Percentiles rank a stretch among this genome's conserved stretches.
Evolutionary conservation across 2,329 filamentous ascomycete species (phyloP).

Genomic region (Epichloe uncinata): DNA sequence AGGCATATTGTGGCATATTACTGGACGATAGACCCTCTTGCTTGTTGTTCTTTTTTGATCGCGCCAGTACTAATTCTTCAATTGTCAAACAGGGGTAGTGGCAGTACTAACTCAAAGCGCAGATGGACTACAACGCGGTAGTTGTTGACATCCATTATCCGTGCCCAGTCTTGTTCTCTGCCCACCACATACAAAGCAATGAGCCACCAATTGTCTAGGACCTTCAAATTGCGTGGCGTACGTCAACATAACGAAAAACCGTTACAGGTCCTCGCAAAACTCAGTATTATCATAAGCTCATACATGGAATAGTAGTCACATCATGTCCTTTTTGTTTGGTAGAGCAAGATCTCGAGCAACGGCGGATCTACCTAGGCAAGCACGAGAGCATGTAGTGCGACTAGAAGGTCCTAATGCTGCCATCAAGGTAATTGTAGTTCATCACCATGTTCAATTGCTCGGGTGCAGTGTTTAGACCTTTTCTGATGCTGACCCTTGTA

Average conservation of each 20-base stretch:
- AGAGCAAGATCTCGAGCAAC: conserved; percentile 37
- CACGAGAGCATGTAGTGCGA: conserved; percentile 38
- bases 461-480: not conserved
- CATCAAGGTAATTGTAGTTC: conserved; percentile 27
- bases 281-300: not conserved
- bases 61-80: not conserved
- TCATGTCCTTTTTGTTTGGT: conserved; percentile 44
- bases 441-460: not conserved
- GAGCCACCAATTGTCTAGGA: not conserved
- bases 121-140: not conserved
- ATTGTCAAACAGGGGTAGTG: not conserved
- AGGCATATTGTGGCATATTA: not conserved
- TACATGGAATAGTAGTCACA: not conserved
- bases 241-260: not conserved
- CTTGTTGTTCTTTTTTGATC: too few relatives aligned
- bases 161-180: not conserved
- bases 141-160: not conserved
- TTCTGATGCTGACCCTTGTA: conserved; percentile 23
- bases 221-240: not conserved
- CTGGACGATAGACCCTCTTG: not conserved
- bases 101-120: not conserved
- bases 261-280: not conserved
- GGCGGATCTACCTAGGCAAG: conserved; percentile 41
- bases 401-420: conserved; percentile 35
- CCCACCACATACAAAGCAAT: not conserved